phyloP scores from a whole-genome alignment of 805 yeast species.

The Phaffomyces antillensis region DNA sequence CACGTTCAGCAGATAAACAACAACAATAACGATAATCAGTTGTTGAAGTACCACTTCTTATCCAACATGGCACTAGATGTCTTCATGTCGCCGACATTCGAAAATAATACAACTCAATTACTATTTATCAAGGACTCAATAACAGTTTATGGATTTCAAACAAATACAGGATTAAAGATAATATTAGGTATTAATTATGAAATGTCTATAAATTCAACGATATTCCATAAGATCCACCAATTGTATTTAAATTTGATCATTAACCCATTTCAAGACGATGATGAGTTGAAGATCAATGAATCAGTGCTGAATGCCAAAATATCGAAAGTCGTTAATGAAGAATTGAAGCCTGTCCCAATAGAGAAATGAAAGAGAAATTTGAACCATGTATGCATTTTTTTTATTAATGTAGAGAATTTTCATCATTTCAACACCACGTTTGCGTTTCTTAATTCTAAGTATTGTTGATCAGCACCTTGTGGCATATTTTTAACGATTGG shows the following conservation, averaged over 20 bases:
- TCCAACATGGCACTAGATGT: slow-evolving; percentile 74
- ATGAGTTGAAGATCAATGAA: slow-evolving; percentile 23
- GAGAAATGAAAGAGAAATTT: neutral
- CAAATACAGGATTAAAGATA: slow-evolving; percentile 60
- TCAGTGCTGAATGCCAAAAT: slow-evolving; percentile 11
- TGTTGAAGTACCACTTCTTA: slow-evolving; percentile 55
- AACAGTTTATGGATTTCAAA: slow-evolving; percentile 61
- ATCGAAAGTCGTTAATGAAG: slow-evolving; percentile 7
- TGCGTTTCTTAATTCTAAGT: slow-evolving; percentile 79
- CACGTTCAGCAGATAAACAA: slow-evolving; percentile 45
- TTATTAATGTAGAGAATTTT: no score
- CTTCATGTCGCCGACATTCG: slow-evolving; percentile 44
- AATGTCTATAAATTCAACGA: slow-evolving; percentile 21
- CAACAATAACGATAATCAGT: slow-evolving; percentile 2
- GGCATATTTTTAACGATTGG: slow-evolving; percentile 71
- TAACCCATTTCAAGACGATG: slow-evolving; percentile 48
- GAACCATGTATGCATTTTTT: neutral
- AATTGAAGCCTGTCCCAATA: neutral
- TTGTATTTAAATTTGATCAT: slow-evolving; percentile 49
- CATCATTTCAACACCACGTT: slow-evolving; percentile 65
- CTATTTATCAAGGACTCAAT: slow-evolving; percentile 63
- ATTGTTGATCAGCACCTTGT: slow-evolving; percentile 91
- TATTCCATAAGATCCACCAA: slow-evolving; percentile 40
- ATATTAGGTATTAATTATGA: slow-evolving; percentile 45
- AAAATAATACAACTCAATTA: slow-evolving; percentile 34